These are phyloP conservation scores for Melastoma candidum DNA, from an alignment of 441 rosid species.

Conservation along the genomic window DNA sequence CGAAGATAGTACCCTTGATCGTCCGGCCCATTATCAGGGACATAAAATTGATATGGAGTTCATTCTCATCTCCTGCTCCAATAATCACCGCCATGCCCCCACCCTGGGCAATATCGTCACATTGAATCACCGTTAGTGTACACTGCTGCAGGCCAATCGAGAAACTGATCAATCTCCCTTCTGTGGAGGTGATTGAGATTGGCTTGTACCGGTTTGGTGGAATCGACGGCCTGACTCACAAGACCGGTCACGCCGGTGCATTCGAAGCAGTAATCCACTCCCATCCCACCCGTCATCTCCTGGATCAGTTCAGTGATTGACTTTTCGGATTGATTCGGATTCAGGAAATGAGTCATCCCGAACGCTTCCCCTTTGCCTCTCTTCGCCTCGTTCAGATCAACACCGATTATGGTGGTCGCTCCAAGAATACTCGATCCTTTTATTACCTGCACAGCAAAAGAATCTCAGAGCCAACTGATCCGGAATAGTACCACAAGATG, in stretches of 20 bases:
- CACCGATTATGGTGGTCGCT: conserved; percentile 30
- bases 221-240: conserved; percentile 23
- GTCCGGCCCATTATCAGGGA: conserved; percentile 23
- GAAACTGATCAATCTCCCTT: not conserved
- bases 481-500: no score
- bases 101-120: not conserved
- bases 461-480: not conserved
- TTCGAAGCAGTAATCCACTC: conserved; percentile 38
- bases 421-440: conserved; percentile 31
- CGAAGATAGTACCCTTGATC: conserved; percentile 31
- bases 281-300: conserved; percentile 27
- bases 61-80: conserved; percentile 9
- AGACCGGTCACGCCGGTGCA: conserved; percentile 25
- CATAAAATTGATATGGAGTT: not conserved
- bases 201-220: conserved; percentile 27
- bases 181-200: not conserved
- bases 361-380: conserved; percentile 26
- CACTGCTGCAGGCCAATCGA: not conserved
- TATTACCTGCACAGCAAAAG: conserved; percentile 18
- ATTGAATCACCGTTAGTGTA: no score
- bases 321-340: conserved; percentile 19
- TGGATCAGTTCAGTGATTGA: conserved; percentile 25
- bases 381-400: conserved; percentile 33
- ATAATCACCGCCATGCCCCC: conserved; percentile 15
- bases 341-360: conserved; percentile 46